A percentile compares a stretch with the other conserved stretches of the same genome.
Conservation (phyloP, 2,329 filamentous ascomycete genomes). For the Fusarium nisikadoi region DNA sequence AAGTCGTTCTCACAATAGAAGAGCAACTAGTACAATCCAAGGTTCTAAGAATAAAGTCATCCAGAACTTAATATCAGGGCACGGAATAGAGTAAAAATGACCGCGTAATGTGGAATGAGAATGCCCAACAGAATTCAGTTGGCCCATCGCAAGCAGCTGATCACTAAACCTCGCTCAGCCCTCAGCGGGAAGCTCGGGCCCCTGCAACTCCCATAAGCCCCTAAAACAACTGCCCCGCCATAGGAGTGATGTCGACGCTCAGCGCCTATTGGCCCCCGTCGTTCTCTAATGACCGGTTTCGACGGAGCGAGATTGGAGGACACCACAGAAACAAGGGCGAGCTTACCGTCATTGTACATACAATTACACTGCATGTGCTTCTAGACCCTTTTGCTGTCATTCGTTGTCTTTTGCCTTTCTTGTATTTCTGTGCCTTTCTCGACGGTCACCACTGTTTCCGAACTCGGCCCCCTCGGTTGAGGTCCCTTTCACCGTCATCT, state of each 20-base stretch:
- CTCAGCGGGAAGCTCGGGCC: neutral
- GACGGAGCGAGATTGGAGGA: conserved; percentile 36
- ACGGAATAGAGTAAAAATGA: conserved; percentile 18
- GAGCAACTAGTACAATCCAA: neutral
- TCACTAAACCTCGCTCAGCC: conserved; percentile 12
- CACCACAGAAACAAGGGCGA: conserved; percentile 18
- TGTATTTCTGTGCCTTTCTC: conserved; percentile 16
- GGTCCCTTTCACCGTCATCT: conserved; percentile 1
- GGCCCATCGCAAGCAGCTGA: conserved; percentile 15
- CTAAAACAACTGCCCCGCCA: conserved; percentile 29
- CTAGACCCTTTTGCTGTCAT: conserved; percentile 36
- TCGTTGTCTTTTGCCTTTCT: neutral
- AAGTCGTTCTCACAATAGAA: too few species aligned
- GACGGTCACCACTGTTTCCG: neutral
- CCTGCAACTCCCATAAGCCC: neutral
- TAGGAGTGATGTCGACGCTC: conserved; percentile 31
- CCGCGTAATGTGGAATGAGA: conserved; percentile 26
- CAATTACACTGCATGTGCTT: conserved; percentile 11
- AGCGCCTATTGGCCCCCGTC: conserved; percentile 28
- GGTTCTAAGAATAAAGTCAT: conserved; percentile 6
- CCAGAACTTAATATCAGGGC: neutral
- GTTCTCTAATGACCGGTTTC: conserved; percentile 4
- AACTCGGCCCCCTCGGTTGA: conserved; percentile 31
- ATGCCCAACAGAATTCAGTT: conserved; percentile 22
- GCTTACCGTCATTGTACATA: conserved; percentile 44